A percentile compares a stretch with the other conserved stretches of the same genome.
Evolutionary conservation across 192 early-diverging fungal genomes (phyloP).

Genomic region (Linnemannia hyalina): DNA sequence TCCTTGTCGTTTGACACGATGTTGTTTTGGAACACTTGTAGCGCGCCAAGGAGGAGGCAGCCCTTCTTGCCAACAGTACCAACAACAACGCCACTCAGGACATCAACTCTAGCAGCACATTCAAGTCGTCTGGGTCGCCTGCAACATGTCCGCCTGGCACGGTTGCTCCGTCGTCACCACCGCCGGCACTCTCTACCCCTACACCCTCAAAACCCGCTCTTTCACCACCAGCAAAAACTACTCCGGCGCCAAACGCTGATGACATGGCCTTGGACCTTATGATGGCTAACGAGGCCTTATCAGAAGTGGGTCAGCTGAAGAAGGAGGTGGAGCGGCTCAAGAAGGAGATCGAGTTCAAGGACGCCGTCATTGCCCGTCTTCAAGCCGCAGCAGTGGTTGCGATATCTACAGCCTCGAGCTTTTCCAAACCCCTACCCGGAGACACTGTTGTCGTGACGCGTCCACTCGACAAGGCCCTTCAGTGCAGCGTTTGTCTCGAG

Average conservation of each 20-base stretch:
- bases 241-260: neutral
- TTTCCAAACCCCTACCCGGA: neutral
- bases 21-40: neutral
- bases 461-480: constrained; percentile 18
- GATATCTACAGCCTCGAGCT: no score
- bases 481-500: constrained; percentile 56
- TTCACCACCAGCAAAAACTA: neutral
- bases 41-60: neutral
- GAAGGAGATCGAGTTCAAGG: constrained; percentile 50
- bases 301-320: constrained; percentile 41
- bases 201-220: neutral
- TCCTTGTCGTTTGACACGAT: neutral
- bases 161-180: neutral
- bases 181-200: no score
- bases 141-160: neutral
- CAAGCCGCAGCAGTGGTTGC: neutral
- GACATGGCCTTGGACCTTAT: constrained; percentile 37
- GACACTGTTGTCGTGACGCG: constrained; percentile 10
- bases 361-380: constrained; percentile 42
- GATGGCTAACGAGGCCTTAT: constrained; percentile 34
- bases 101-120: neutral
- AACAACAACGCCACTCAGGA: neutral
- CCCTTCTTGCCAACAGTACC: neutral
- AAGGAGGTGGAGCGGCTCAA: constrained; percentile 37
- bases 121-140: neutral